phyloP scores from a whole-genome alignment of 805 yeast genomes.

The Wickerhamiella cacticola region DNA sequence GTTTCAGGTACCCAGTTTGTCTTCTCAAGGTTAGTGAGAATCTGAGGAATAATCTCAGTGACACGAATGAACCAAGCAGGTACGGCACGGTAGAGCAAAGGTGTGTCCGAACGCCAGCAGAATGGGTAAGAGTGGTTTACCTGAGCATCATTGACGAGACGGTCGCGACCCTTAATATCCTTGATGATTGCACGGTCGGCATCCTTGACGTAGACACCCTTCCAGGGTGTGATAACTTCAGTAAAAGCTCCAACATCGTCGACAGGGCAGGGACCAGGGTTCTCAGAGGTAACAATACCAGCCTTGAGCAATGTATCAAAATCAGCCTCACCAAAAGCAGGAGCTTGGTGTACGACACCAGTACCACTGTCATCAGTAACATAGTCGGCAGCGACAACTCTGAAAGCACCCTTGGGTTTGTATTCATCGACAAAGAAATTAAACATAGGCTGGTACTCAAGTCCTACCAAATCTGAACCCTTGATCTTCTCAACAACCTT shows the following conservation, averaged over 20 bases:
- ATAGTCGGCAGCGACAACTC: slow-evolving; percentile 68
- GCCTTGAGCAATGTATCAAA: slow-evolving; percentile 63
- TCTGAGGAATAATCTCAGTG: slow-evolving; percentile 73
- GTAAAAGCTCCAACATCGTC: slow-evolving; percentile 89
- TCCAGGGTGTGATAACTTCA: slow-evolving; percentile 55
- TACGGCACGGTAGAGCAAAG: slow-evolving; percentile 86
- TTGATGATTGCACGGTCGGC: slow-evolving; percentile 89
- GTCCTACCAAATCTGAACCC: slow-evolving; percentile 73
- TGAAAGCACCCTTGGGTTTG: slow-evolving; percentile 59
- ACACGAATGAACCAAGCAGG: slow-evolving; percentile 98
- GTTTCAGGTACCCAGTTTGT: slow-evolving; percentile 91
- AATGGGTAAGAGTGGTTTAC: slow-evolving; percentile 94
- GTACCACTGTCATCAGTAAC: slow-evolving; percentile 95
- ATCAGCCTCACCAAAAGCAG: slow-evolving; percentile 99
- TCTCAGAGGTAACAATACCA: slow-evolving; percentile 60
- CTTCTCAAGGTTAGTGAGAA: slow-evolving; percentile 71
- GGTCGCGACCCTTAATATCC: slow-evolving; percentile 63
- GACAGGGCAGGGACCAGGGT: slow-evolving; percentile 82
- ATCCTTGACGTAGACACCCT: slow-evolving; percentile 83
- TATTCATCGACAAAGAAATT: slow-evolving; percentile 66
- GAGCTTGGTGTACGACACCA: slow-evolving; percentile 97
- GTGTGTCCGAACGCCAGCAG: slow-evolving; percentile 99
- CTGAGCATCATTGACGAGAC: slow-evolving; percentile 64
- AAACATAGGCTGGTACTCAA: slow-evolving; percentile 71
- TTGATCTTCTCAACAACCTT: slow-evolving; percentile 66